Evolutionary conservation across 345 rosid species (phyloP), one percentile per base, ranked within the genome.

Genomic region (Syzygium grande): DNA sequence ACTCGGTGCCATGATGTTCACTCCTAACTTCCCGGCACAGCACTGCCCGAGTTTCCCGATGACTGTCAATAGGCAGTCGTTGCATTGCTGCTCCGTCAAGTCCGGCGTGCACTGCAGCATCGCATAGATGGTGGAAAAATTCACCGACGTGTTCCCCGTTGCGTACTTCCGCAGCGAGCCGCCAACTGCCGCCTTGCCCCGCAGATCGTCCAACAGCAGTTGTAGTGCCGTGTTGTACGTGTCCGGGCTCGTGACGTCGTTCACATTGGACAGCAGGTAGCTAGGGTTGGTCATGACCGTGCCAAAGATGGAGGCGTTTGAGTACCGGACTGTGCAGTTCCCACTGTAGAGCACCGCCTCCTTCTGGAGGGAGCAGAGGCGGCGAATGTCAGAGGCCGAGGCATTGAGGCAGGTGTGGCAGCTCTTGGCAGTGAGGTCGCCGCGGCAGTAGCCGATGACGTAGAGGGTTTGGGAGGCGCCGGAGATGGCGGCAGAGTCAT

Each of bases 101-200:
- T 94, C 92, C 3, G 95, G 93, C 16, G 90, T 89, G 80, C 97
- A 95, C 17, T 94, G 95, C 23, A 85, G 90, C 41, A 87, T 90
- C 38, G 87, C 97, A 4, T 68, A 93, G 54, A 92, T 86, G 3
- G 63, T 89, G 15, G 43, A 11, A 34, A 77, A 90, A 2, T 55
- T 87, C 3, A 86, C 86, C 22, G 68, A 87, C 1, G 88, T 43
- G 29, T 89, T 59, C 51, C 94, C 94, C 5, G 92, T 86, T 6
- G 94, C 95, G 12, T 90, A 95, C 84, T 94, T 95, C 53, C 91
- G 86, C 22, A 85, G 85, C 6, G 89, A 54, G 58, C 88, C 14
- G 5, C 84, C 84, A 2, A 9, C 9, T 0, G 68, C 68, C 9
- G 68, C 68, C 34, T 61, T 4, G 68, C 14, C 68, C 8, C 0